phyloP scores from a whole-genome alignment of 768 basidiomycete genomes.

The Leucosporidium creatinivorum region DNA sequence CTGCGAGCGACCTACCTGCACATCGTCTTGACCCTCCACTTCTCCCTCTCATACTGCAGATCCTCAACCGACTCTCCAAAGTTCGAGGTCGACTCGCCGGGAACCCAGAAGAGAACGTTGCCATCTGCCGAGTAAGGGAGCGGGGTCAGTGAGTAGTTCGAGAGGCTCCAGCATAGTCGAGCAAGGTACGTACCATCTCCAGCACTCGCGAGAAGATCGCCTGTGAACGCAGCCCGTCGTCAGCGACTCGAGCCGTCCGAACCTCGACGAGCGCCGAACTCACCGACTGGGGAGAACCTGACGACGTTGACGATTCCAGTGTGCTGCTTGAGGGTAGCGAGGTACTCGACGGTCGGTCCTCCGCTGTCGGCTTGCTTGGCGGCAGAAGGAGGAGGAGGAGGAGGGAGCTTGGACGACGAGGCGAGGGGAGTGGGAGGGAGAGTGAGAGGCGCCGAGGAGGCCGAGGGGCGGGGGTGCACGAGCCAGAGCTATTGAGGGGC shows the following conservation, averaged over 20 bases:
- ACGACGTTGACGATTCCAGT: slow-evolving; percentile 94
- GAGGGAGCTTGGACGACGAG: not conserved
- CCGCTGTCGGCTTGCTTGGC: slow-evolving; percentile 32
- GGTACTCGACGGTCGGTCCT: slow-evolving; percentile 87
- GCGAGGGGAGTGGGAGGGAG: slow-evolving; percentile 46
- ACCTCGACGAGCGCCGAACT: slow-evolving; percentile 33
- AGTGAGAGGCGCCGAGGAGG: slow-evolving; percentile 1
- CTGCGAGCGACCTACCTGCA: slow-evolving; percentile 60
- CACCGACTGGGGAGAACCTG: slow-evolving; percentile 88
- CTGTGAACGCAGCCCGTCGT: slow-evolving; percentile 43
- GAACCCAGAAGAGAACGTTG: slow-evolving; percentile 94
- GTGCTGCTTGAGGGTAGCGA: slow-evolving; percentile 86
- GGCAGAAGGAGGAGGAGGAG: slow-evolving; percentile 31
- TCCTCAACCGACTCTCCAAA: slow-evolving; percentile 80
- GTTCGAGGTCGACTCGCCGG: slow-evolving; percentile 63
- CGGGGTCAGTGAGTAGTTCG: not conserved
- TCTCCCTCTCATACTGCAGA: slow-evolving; percentile 81
- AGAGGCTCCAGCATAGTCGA: not conserved
- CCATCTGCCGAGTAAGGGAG: slow-evolving; percentile 57
- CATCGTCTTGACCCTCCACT: slow-evolving; percentile 78
- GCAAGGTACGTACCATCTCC: slow-evolving; percentile 70
- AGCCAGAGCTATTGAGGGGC: slow-evolving; percentile 35
- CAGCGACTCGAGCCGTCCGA: not conserved
- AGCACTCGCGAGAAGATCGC: slow-evolving; percentile 87
- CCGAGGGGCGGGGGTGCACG: slow-evolving; percentile 28